Evolutionary conservation across 345 rosid species (phyloP), one percentile per base, ranked within the genome.

Genomic region (Brassica incana): DNA sequence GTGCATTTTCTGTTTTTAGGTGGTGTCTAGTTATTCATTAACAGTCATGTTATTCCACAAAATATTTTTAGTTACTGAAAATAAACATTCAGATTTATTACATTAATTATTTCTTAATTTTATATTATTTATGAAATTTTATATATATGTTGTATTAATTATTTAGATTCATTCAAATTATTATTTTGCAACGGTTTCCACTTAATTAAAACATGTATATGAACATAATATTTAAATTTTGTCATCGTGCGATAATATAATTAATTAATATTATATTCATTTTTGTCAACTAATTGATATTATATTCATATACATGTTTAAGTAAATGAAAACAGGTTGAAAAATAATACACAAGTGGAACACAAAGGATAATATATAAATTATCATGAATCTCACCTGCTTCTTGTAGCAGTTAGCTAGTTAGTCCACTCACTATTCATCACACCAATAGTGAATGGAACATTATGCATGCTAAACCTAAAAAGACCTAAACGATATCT

Each of bases 371-470:
- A 43, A 27, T 73, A 63, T 58, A 15, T 61, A 0, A 6, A 7
- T 45, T 9, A 29, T 45, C 10, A 50, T 54, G 27, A 20, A 65
- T 10, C 71, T 65, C 65, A 74, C 71, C 78, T 65, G 78, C 65
- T 66, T n/a, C 8, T 27, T 38, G 11, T 54, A 33, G 35, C 54
- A 20, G 65, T 65, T 65, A 33, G 40, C 58, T 54, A 56, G 40
- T 16, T 66, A 33, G 50, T 20, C 63, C 71, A 56, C 56, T 56
- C 40, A 36, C 16, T 36, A 38, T 43, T 27, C 67, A 36, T n/a
- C 38, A 23, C 56, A 8, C n/a, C 54, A 56, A 66, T 36, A 67
- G 29, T 36, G 71, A 54, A 54, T 65, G 63, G 25, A 74, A 54
- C 65, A 18, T 1, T 48, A 32, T 27, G 77, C 72, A 33, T 65